Conservation (phyloP, 2,329 filamentous ascomycete species). For the Aspergillus novofumigatus region DNA sequence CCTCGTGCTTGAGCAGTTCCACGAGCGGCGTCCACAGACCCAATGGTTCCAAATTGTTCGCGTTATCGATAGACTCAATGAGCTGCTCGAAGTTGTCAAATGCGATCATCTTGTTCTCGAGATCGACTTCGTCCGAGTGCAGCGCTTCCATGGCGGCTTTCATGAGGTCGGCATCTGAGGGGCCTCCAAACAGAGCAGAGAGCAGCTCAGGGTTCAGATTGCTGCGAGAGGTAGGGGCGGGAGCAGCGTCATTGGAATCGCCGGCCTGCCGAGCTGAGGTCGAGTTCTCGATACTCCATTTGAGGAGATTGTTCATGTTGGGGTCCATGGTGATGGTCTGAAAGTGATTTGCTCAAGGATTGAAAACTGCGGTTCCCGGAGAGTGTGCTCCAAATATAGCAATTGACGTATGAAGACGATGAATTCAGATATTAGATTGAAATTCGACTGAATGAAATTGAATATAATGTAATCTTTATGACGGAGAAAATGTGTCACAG, state of each 20-base stretch:
- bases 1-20: constrained; percentile 62
- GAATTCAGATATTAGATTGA: background rate
- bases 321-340: constrained; percentile 49
- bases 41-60: constrained; percentile 81
- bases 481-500: background rate
- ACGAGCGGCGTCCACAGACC: constrained; percentile 80
- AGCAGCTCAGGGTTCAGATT: constrained; percentile 66
- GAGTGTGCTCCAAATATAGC: background rate
- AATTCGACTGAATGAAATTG: background rate
- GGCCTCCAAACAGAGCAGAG: constrained; percentile 72
- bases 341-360: constrained; percentile 5
- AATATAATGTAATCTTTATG: background rate
- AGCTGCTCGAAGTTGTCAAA: constrained; percentile 96
- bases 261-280: constrained; percentile 32
- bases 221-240: constrained; percentile 30
- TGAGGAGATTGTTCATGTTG: constrained; percentile 70
- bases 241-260: constrained; percentile 31
- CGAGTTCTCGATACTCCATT: constrained; percentile 70
- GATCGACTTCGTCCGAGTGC: constrained; percentile 58
- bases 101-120: constrained; percentile 74
- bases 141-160: constrained; percentile 75
- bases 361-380: constrained; percentile 2
- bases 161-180: constrained; percentile 91
- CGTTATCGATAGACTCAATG: constrained; percentile 90
- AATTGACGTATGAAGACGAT: background rate